phyloP scores from a whole-genome alignment of 352 stramenopile species.

The Globisporangium iwayamae region DNA sequence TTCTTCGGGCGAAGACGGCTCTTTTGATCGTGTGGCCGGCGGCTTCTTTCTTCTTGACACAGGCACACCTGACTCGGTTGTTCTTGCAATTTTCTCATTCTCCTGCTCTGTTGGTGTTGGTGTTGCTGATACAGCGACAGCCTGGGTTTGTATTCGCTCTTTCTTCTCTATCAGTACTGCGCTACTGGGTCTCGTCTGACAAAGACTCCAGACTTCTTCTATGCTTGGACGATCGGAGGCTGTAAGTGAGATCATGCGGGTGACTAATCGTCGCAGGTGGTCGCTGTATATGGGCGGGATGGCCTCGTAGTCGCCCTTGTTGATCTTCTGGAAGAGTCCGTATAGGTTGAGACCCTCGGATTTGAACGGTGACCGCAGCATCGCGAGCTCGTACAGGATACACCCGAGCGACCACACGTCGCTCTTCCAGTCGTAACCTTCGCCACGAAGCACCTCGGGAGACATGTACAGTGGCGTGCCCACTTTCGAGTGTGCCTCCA shows the following conservation, averaged over 20 bases:
- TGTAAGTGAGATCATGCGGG: constrained; percentile 70
- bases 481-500: constrained; percentile 88
- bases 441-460: constrained; percentile 90
- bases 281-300: constrained; percentile 64
- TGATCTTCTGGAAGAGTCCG: constrained; percentile 91
- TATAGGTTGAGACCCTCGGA: constrained; percentile 89
- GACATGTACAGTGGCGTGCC: constrained; percentile 95
- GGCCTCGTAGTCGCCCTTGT: constrained; percentile 77
- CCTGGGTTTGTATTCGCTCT: constrained; percentile 10
- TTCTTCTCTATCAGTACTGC: constrained; percentile 13
- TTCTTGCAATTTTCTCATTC: constrained; percentile 11
- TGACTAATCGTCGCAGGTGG: constrained; percentile 48
- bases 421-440: constrained; percentile 94
- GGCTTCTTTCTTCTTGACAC: constrained; percentile 2
- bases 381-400: constrained; percentile 94
- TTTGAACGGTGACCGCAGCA: constrained; percentile 94
- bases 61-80: neutral
- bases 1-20: constrained; percentile 1
- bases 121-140: neutral
- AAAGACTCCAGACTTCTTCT: constrained; percentile 60
- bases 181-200: constrained; percentile 29
- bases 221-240: constrained; percentile 56
- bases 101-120: neutral
- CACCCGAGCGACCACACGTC: constrained; percentile 95
- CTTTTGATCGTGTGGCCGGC: neutral